Conservation (phyloP, 495 filamentous ascomycete species). For the Chaetomium fimeti region DNA sequence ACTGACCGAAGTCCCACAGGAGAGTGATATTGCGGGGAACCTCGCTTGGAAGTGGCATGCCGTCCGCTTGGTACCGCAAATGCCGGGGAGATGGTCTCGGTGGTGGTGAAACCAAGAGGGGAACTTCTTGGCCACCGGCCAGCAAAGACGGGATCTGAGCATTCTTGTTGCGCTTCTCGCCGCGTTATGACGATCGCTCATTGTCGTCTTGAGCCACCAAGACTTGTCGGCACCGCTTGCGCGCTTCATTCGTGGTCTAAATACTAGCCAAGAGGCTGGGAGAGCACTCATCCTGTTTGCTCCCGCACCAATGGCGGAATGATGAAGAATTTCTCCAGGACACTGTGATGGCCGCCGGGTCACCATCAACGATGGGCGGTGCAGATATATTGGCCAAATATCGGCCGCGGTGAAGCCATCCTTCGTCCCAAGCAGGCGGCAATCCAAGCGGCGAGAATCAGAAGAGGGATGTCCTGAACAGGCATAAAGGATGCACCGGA, state of each 20-base stretch:
- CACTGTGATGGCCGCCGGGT: not conserved
- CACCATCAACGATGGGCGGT: conserved; percentile 2
- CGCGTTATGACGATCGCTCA: not conserved
- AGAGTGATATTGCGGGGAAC: conserved; percentile 18
- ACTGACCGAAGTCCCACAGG: not conserved
- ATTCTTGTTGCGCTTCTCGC: not conserved
- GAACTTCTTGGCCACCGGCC: conserved; percentile 10
- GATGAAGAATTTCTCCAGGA: not conserved
- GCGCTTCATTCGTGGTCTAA: not conserved
- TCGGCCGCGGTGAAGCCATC: conserved; percentile 21
- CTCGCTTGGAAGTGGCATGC: conserved; percentile 24
- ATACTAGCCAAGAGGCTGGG: not conserved
- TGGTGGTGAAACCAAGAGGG: conserved; percentile 18
- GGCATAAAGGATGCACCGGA: conserved; percentile 31
- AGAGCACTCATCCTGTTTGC: not conserved
- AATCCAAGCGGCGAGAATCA: conserved; percentile 14
- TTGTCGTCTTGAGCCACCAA: not conserved
- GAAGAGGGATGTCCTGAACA: conserved; percentile 22
- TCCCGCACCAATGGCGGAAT: conserved; percentile 5
- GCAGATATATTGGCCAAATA: conserved; percentile 32
- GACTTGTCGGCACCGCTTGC: not conserved
- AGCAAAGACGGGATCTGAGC: not conserved
- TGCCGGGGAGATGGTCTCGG: conserved; percentile 24
- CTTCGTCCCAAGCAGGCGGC: conserved; percentile 17
- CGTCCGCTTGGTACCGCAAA: conserved; percentile 21